These are phyloP conservation scores for Hypoxylon fuscum DNA, from an alignment of 495 filamentous ascomycete species.

Conservation along the genomic window DNA sequence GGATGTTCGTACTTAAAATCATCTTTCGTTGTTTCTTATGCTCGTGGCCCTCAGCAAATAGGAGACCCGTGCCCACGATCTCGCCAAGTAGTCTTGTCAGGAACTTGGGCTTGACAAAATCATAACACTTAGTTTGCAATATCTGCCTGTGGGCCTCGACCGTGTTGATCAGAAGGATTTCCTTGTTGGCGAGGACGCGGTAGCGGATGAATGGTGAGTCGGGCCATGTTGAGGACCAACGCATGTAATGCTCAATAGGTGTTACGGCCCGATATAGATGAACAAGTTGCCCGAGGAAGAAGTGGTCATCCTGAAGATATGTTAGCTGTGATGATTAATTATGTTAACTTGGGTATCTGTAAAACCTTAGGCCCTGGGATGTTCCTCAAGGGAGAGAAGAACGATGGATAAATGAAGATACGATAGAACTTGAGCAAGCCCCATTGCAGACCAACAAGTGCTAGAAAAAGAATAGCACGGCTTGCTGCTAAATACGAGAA, in stretches of 20 bases:
- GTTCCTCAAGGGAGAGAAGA: constrained; percentile 33
- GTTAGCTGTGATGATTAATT: neutral
- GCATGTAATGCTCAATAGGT: constrained; percentile 31
- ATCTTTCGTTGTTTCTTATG: constrained; percentile 39
- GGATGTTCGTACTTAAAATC: constrained; percentile 8
- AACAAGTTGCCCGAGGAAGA: constrained; percentile 29
- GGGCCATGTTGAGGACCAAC: constrained; percentile 31
- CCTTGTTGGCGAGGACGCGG: constrained; percentile 34
- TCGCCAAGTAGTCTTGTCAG: constrained; percentile 33
- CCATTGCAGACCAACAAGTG: constrained; percentile 22
- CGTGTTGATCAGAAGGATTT: constrained; percentile 40
- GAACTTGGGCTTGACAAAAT: constrained; percentile 42
- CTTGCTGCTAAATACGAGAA: neutral
- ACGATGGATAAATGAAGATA: constrained; percentile 37
- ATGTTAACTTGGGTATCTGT: neutral
- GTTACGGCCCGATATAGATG: constrained; percentile 22
- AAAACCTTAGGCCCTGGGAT: constrained; percentile 36
- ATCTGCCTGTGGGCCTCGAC: constrained; percentile 44
- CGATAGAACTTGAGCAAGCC: constrained; percentile 29
- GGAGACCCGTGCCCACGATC: constrained; percentile 40
- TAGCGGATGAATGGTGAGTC: constrained; percentile 41
- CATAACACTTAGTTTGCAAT: constrained; percentile 41
- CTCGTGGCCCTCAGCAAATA: constrained; percentile 42
- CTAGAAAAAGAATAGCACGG: constrained; percentile 3
- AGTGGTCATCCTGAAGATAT: constrained; percentile 19